These are phyloP conservation scores for Aspergillus egyptiacus DNA, from an alignment of 495 filamentous ascomycete genomes.

Conservation along the genomic window DNA sequence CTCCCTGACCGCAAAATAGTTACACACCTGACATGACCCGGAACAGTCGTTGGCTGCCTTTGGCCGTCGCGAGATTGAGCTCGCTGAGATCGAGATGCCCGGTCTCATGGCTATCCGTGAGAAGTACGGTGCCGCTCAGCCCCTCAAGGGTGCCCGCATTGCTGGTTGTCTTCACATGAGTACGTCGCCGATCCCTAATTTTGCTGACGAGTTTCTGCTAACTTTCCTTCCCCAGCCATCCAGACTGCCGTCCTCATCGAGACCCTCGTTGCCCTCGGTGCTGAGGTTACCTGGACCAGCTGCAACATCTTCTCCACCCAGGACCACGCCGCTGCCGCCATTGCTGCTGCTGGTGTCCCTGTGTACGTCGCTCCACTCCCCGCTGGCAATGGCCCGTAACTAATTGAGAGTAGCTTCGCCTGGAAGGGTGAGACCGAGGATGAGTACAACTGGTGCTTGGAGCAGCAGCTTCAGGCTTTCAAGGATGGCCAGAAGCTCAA, in stretches of 20 bases:
- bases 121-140: constrained; percentile 91
- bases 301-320: constrained; percentile 99
- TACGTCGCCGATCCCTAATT: constrained; percentile 30
- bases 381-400: neutral
- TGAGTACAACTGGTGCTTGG: constrained; percentile 99
- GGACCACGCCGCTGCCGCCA: constrained; percentile 96
- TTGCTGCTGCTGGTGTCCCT: constrained; percentile 87
- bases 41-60: constrained; percentile 85
- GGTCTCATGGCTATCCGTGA: constrained; percentile 91
- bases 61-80: constrained; percentile 96
- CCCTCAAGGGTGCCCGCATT: constrained; percentile 83
- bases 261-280: constrained; percentile 87
- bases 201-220: constrained; percentile 5
- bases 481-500: constrained; percentile 95
- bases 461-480: constrained; percentile 96
- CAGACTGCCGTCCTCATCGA: constrained; percentile 99
- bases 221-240: constrained; percentile 56
- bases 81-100: constrained; percentile 98
- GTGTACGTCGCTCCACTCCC: constrained; percentile 51
- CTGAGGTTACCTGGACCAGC: constrained; percentile 91
- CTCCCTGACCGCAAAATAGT: neutral
- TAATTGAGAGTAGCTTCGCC: constrained; percentile 59
- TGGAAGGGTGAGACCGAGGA: constrained; percentile 99
- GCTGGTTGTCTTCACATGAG: constrained; percentile 99
- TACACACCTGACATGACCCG: constrained; percentile 5